These are phyloP conservation scores for Hypomyces rosellus DNA, from an alignment of 2,329 filamentous ascomycete genomes.

Conservation along the genomic window DNA sequence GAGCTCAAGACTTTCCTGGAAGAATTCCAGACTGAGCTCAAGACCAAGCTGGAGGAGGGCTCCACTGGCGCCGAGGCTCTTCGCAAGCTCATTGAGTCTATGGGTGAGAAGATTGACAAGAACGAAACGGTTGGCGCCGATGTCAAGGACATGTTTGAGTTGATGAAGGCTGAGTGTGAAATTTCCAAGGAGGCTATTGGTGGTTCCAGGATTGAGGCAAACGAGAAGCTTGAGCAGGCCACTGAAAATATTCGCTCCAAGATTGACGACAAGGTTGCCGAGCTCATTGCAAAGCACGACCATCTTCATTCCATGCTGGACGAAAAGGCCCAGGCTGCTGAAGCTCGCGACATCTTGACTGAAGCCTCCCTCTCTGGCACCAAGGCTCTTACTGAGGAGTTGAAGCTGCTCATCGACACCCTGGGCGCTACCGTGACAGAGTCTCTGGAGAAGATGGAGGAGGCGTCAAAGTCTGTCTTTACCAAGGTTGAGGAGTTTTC, in stretches of 20 bases:
- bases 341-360: slow-evolving; percentile 66
- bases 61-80: slow-evolving; percentile 66
- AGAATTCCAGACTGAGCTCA: slow-evolving; percentile 70
- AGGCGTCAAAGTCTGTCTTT: slow-evolving; percentile 83
- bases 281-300: slow-evolving; percentile 81
- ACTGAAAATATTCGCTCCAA: slow-evolving; percentile 49
- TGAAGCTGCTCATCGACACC: slow-evolving; percentile 79
- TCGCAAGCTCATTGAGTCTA: slow-evolving; percentile 60
- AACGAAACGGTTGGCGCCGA: slow-evolving; percentile 55
- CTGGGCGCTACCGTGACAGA: slow-evolving; percentile 76
- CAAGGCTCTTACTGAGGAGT: slow-evolving; percentile 77
- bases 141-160: slow-evolving; percentile 64
- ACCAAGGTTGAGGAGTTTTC: slow-evolving; percentile 74
- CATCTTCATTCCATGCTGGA: slow-evolving; percentile 71
- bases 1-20: slow-evolving; percentile 73
- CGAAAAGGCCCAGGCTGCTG: slow-evolving; percentile 64
- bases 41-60: slow-evolving; percentile 70
- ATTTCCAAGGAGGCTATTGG: slow-evolving; percentile 75
- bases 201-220: slow-evolving; percentile 73
- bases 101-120: slow-evolving; percentile 56
- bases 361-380: slow-evolving; percentile 68
- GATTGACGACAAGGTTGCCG: slow-evolving; percentile 61
- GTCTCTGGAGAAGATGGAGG: slow-evolving; percentile 77
- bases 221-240: slow-evolving; percentile 64
- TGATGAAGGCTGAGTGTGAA: slow-evolving; percentile 81